Percentiles rank a stretch among this genome's conserved stretches.
These are phyloP conservation scores for Hyphopichia wangnamkhiaoensis DNA, from an alignment of 1,139 yeast species.

Conservation along the genomic window DNA sequence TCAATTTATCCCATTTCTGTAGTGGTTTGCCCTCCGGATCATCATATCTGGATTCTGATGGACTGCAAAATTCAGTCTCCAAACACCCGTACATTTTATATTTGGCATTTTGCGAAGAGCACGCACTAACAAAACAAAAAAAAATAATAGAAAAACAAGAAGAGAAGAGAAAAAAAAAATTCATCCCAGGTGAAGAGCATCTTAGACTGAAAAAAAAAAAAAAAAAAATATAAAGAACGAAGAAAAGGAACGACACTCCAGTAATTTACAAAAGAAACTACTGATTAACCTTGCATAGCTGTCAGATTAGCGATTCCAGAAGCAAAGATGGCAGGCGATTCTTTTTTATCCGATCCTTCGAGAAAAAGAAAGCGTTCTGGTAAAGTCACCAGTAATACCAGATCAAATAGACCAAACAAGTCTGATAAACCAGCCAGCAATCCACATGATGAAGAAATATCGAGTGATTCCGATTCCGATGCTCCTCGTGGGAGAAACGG, in stretches of 20 bases:
- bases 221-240: too few relatives aligned
- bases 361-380: constrained; percentile 48
- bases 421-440: constrained; percentile 9
- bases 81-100: constrained; percentile 1
- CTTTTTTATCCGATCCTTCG: constrained; percentile 63
- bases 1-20: too few relatives aligned
- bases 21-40: too few relatives aligned
- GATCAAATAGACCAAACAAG: constrained; percentile 12
- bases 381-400: constrained; percentile 20
- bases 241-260: too few relatives aligned
- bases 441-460: constrained; percentile 40
- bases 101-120: too few relatives aligned
- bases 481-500: constrained; percentile 22
- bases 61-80: too few relatives aligned
- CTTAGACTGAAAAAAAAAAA: not conserved
- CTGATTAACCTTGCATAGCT: too few relatives aligned
- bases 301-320: not conserved
- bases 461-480: constrained; percentile 39
- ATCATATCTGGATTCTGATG: too few relatives aligned
- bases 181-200: not conserved
- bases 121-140: not conserved
- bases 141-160: not conserved
- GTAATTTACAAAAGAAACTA: too few relatives aligned
- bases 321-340: constrained; percentile 51
- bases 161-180: not conserved